These are phyloP conservation scores for Colletotrichum abscissum DNA, from an alignment of 2,329 filamentous ascomycete species.

Conservation along the genomic window DNA sequence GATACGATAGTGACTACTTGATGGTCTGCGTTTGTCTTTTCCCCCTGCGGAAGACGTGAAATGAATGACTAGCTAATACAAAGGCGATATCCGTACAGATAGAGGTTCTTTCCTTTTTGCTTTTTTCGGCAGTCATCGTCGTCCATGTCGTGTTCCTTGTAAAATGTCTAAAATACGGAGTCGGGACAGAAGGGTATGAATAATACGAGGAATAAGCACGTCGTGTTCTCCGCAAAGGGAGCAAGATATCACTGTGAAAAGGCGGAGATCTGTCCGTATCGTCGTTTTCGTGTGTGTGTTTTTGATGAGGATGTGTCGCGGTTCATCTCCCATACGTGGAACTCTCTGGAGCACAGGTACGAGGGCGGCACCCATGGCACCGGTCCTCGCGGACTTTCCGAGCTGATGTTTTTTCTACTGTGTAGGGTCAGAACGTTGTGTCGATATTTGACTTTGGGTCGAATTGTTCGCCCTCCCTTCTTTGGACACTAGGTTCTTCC, in stretches of 20 bases:
- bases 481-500: neutral
- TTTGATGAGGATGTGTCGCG: neutral
- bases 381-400: neutral
- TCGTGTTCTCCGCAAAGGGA: neutral
- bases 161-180: conserved; percentile 12
- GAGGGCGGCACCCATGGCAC: neutral
- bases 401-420: neutral
- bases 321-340: conserved; percentile 9
- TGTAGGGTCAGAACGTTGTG: too few species aligned
- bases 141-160: conserved; percentile 15
- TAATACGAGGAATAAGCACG: conserved; percentile 9
- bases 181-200: conserved; percentile 8
- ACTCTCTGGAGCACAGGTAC: conserved; percentile 2
- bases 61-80: conserved; percentile 25
- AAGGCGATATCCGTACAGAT: neutral
- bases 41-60: neutral
- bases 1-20: conserved; percentile 15
- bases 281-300: neutral
- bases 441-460: neutral
- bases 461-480: neutral
- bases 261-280: conserved; percentile 5
- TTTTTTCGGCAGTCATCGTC: neutral
- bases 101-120: conserved; percentile 10
- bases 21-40: conserved; percentile 22
- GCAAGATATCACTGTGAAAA: neutral